Percentiles rank a stretch among this genome's conserved stretches.
These are phyloP conservation scores for Saccharomycopsis hybrid DNA, from an alignment of 1,139 yeast species.

Conservation along the genomic window DNA sequence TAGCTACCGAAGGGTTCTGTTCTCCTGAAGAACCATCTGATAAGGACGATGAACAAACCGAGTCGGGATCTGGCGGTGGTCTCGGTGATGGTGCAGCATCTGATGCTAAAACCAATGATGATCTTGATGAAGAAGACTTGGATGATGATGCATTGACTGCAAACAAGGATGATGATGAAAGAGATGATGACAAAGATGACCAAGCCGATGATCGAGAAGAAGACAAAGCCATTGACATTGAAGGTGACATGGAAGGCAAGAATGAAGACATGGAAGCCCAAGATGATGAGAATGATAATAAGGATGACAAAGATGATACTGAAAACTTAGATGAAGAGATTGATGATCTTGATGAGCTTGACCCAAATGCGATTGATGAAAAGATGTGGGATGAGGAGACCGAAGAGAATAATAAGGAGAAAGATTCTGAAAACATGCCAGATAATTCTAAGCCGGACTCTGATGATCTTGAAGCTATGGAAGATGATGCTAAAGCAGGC, in stretches of 20 bases:
- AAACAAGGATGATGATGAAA: slow-evolving; percentile 66
- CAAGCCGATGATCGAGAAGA: slow-evolving; percentile 46
- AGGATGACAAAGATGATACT: slow-evolving; percentile 42
- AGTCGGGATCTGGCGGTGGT: slow-evolving; percentile 60
- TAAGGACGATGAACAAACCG: slow-evolving; percentile 58
- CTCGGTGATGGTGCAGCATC: slow-evolving; percentile 94
- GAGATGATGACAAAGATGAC: slow-evolving; percentile 38
- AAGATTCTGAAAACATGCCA: slow-evolving; percentile 63
- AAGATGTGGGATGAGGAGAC: slow-evolving; percentile 98
- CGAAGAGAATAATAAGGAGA: slow-evolving; percentile 64
- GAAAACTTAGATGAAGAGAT: slow-evolving; percentile 82
- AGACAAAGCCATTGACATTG: slow-evolving; percentile 85
- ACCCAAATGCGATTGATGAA: slow-evolving; percentile 94
- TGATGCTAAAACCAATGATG: slow-evolving; percentile 68
- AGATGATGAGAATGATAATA: slow-evolving; percentile 49
- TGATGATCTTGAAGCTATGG: slow-evolving; percentile 61
- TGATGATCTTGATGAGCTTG: slow-evolving; percentile 83
- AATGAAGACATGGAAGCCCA: slow-evolving; percentile 57
- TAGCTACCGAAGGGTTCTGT: slow-evolving; percentile 89
- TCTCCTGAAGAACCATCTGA: slow-evolving; percentile 73
- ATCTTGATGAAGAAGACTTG: slow-evolving; percentile 88
- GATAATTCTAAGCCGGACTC: slow-evolving; percentile 44
- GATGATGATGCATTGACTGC: slow-evolving; percentile 83
- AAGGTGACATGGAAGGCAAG: slow-evolving; percentile 96
- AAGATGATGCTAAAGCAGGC: slow-evolving; percentile 39